Conservation (phyloP, 768 basidiomycete species). For the Sistotremastrum niveocremeum region DNA sequence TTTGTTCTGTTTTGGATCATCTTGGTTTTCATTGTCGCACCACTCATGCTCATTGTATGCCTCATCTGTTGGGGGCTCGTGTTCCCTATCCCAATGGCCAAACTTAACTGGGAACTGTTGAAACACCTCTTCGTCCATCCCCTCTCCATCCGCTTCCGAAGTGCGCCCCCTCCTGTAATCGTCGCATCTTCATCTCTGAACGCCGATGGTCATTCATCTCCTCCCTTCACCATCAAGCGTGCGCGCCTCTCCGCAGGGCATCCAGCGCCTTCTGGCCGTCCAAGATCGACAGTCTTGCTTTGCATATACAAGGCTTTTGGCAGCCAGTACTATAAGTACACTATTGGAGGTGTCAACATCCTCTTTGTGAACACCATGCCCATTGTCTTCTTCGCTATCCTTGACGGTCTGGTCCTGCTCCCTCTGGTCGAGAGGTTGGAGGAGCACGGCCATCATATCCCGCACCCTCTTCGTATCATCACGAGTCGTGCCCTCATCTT, state of each 20-base stretch:
- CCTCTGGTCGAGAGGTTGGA: conserved; percentile 53
- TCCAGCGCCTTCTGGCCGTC: conserved; percentile 71
- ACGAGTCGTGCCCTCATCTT: conserved; percentile 74
- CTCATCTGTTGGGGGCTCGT: conserved; percentile 90
- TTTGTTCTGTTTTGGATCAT: conserved; percentile 71
- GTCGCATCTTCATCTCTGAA: conserved; percentile 23
- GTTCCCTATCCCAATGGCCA: conserved; percentile 96
- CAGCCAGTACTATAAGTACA: conserved; percentile 95
- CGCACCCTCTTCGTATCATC: conserved; percentile 52
- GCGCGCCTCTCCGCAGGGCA: conserved; percentile 77
- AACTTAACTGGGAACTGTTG: conserved; percentile 89
- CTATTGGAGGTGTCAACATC: conserved; percentile 96
- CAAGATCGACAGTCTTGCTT: conserved; percentile 75
- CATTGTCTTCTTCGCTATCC: conserved; percentile 90
- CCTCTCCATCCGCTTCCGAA: conserved; percentile 80
- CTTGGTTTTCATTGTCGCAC: conserved; percentile 69
- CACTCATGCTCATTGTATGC: conserved; percentile 79
- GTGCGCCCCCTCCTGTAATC: conserved; percentile 64
- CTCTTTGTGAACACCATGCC: conserved; percentile 91
- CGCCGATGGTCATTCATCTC: conserved; percentile 13
- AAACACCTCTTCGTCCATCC: conserved; percentile 70
- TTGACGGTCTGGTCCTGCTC: conserved; percentile 77
- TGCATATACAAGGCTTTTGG: conserved; percentile 92
- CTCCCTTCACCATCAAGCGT: conserved; percentile 54
- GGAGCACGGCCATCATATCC: conserved; percentile 38